A percentile compares a stretch with the other conserved stretches of the same genome.
Evolutionary conservation across 1,284 basidiomycete species (phyloP).

Genomic region (Leccinum huronense): DNA sequence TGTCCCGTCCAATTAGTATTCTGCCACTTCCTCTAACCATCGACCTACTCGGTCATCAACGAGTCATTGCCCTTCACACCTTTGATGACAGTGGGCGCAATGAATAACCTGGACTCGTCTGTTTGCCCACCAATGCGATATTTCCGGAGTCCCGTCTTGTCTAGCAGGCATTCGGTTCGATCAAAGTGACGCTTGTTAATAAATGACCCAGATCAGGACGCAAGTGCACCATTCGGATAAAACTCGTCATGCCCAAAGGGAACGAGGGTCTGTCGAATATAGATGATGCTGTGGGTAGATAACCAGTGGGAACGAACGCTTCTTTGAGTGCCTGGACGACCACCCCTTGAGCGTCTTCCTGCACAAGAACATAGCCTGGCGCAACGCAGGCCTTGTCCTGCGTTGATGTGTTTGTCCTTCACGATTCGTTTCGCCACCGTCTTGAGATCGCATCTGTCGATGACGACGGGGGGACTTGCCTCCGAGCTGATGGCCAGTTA

Average conservation of each 20-base stretch:
- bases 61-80: constrained; percentile 43
- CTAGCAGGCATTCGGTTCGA: constrained; percentile 63
- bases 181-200: constrained; percentile 54
- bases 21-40: background rate
- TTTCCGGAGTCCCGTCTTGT: constrained; percentile 70
- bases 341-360: constrained; percentile 58
- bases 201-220: constrained; percentile 48
- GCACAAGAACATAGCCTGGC: constrained; percentile 83
- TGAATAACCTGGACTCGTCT: constrained; percentile 48
- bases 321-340: constrained; percentile 57
- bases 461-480: constrained; percentile 79
- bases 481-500: constrained; percentile 31
- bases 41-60: constrained; percentile 53
- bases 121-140: constrained; percentile 66
- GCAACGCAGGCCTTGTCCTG: constrained; percentile 70
- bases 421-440: constrained; percentile 63
- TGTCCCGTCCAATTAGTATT: constrained; percentile 23
- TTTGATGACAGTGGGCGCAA: no score
- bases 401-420: constrained; percentile 75
- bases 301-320: constrained; percentile 41
- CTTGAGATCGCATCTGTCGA: constrained; percentile 67
- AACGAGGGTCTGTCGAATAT: background rate
- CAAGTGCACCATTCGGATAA: constrained; percentile 49
- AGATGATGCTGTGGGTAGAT: no score
- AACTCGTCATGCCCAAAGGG: constrained; percentile 48